A percentile compares a stretch with the other conserved stretches of the same genome.
phyloP scores from a whole-genome alignment of 257 asterid species.

The Echium plantagineum region DNA sequence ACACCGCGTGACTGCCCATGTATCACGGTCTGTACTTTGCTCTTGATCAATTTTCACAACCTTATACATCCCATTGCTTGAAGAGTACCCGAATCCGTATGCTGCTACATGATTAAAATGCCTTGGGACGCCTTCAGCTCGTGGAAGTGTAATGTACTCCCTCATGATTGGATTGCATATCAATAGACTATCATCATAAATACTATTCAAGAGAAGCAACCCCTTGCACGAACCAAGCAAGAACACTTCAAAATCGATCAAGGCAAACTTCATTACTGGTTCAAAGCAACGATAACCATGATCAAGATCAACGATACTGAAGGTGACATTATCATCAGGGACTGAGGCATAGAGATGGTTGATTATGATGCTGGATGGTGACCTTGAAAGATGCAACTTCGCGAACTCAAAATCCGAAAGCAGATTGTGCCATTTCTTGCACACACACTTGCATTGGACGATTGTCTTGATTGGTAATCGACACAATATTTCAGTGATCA shows the following conservation, averaged over 20 bases:
- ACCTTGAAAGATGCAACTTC: conserved; percentile 12
- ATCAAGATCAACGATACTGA: conserved; percentile 12
- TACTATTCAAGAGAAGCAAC: conserved; percentile 13
- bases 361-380: conserved; percentile 19
- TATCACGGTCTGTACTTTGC: conserved; percentile 12
- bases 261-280: background rate
- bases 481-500: conserved; percentile 18
- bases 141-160: conserved; percentile 18
- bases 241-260: conserved; percentile 1
- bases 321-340: background rate
- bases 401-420: conserved; percentile 15
- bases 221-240: conserved; percentile 19
- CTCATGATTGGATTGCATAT: conserved; percentile 35
- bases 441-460: conserved; percentile 16
- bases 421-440: conserved; percentile 22
- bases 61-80: conserved; percentile 17
- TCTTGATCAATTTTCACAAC: conserved; percentile 39
- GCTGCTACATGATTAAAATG: conserved; percentile 10
- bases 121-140: background rate
- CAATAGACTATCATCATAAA: background rate
- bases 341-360: background rate
- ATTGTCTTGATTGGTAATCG: conserved; percentile 20
- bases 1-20: conserved; percentile 9
- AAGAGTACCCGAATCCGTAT: conserved; percentile 36
- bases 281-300: conserved; percentile 13